Conservation (phyloP, 495 filamentous ascomycete species). For the Penicillium cinerascens region DNA sequence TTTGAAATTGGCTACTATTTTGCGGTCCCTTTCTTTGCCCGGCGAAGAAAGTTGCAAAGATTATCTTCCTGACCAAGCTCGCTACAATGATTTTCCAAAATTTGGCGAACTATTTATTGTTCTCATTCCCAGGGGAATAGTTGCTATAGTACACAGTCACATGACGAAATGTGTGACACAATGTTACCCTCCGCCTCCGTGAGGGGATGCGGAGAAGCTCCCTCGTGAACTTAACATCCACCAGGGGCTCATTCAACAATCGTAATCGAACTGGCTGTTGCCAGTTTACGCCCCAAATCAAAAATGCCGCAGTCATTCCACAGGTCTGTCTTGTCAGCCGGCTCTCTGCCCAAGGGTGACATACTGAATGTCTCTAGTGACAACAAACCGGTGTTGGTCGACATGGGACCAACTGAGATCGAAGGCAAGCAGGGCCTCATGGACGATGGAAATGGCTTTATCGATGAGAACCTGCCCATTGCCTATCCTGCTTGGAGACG, state of each 20-base stretch:
- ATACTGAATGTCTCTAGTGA: background rate
- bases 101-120: background rate
- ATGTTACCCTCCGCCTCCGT: background rate
- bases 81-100: background rate
- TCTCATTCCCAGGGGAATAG: background rate
- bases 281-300: background rate
- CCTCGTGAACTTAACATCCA: background rate
- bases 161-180: background rate
- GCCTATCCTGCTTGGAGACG: background rate
- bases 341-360: background rate
- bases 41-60: background rate
- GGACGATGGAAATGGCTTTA: background rate
- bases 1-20: slow-evolving; percentile 44
- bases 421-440: background rate
- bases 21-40: background rate
- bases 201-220: background rate
- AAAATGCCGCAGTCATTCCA: slow-evolving; percentile 1
- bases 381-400: background rate
- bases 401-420: background rate
- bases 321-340: slow-evolving; percentile 1
- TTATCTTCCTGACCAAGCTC: background rate
- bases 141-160: background rate
- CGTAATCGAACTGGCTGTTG: background rate
- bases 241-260: background rate
- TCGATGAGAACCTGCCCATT: slow-evolving; percentile 4